Evolutionary conservation across 2,329 filamentous ascomycete genomes (phyloP).

Genomic region (Phialophora verrucosa): DNA sequence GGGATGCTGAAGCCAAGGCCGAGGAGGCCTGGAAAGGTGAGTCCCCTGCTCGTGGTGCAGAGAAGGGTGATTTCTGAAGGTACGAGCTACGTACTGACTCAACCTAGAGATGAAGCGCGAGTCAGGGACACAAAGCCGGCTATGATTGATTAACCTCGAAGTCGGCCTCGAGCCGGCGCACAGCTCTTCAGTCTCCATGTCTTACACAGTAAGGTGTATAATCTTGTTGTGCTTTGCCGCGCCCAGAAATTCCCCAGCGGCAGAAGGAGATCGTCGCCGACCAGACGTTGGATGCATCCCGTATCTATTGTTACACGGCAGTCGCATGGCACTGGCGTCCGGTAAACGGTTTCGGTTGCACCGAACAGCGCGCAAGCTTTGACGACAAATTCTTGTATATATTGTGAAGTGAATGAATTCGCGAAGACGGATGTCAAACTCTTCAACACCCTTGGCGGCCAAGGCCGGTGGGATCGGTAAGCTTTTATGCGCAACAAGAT

Average conservation of each 20-base stretch:
- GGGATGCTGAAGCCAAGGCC: constrained; percentile 65
- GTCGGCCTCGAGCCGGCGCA: too few relatives aligned
- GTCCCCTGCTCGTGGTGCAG: background rate
- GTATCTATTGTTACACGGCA: background rate
- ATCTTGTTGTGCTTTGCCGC: too few relatives aligned
- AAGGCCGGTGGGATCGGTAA: background rate
- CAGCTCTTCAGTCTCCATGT: background rate
- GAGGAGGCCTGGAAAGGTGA: constrained; percentile 51
- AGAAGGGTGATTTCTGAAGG: background rate
- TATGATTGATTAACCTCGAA: constrained; percentile 9
- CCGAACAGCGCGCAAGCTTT: background rate
- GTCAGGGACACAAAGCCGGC: constrained; percentile 18
- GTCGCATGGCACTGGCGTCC: background rate
- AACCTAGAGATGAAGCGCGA: constrained; percentile 5
- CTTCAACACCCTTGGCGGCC: background rate
- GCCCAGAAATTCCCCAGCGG: too few relatives aligned
- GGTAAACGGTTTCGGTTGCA: background rate
- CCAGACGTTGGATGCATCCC: background rate
- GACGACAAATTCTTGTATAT: background rate
- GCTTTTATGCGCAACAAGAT: background rate
- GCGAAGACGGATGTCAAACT: background rate
- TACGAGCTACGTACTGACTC: background rate
- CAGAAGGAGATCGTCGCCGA: too few relatives aligned
- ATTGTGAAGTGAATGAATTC: background rate
- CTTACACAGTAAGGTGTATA: too few relatives aligned